Percentiles rank a stretch among this genome's conserved stretches.
phyloP scores from a whole-genome alignment of 345 rosid genomes.

The Syzygium aqueum region DNA sequence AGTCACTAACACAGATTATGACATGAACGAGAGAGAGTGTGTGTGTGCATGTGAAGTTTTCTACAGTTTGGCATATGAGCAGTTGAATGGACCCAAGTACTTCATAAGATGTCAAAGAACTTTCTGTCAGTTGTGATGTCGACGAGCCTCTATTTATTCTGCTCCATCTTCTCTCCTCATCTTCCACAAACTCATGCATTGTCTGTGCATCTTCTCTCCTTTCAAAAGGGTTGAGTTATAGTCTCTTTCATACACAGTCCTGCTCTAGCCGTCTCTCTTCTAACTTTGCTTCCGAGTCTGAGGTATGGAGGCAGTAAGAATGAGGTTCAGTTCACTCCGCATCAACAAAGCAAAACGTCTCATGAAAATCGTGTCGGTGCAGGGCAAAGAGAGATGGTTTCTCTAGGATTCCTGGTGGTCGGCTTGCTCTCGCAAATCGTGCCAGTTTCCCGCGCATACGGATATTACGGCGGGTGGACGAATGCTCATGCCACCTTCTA shows the following conservation, averaged over 20 bases:
- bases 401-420: conserved; percentile 11
- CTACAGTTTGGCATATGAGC: not conserved
- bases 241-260: not conserved
- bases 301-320: not conserved
- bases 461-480: conserved; percentile 42
- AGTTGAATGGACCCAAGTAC: conserved; percentile 20
- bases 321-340: not conserved
- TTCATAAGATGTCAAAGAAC: conserved; percentile 2
- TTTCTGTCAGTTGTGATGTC: conserved; percentile 16
- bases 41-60: not conserved
- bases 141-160: conserved; percentile 37
- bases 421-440: not conserved
- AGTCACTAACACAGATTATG: not conserved
- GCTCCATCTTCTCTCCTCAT: conserved; percentile 9
- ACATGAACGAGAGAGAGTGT: not conserved
- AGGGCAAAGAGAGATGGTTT: not conserved
- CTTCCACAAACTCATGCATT: conserved; percentile 5
- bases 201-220: not conserved
- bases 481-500: conserved; percentile 77
- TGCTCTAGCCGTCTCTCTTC: not conserved
- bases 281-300: not conserved
- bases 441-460: not conserved
- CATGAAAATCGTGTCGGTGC: not conserved
- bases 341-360: not conserved
- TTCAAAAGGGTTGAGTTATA: not conserved